Percentiles rank a stretch among this genome's conserved stretches.
Evolutionary conservation across 257 asterid genomes (phyloP).

Genomic region (Nicotiana noctiflora): DNA sequence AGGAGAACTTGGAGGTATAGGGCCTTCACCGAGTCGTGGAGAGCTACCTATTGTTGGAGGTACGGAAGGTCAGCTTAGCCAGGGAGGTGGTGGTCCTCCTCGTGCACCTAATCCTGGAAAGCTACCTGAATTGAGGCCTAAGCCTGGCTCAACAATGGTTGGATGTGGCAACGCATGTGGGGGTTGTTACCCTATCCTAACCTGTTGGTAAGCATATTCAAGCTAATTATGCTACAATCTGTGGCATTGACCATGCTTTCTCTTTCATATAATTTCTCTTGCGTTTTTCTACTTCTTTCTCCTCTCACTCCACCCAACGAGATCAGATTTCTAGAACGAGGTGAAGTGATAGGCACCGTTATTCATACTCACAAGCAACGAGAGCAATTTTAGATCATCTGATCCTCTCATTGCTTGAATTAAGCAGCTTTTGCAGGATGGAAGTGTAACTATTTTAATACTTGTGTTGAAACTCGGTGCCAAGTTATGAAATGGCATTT

Average conservation of each 20-base stretch:
- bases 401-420: too few relatives aligned
- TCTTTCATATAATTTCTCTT: too few relatives aligned
- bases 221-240: not conserved
- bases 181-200: not conserved
- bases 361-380: not conserved
- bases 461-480: not conserved
- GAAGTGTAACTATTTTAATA: not conserved
- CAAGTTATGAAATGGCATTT: not conserved
- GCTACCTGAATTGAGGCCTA: not conserved
- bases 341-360: not conserved
- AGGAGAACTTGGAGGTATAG: not conserved
- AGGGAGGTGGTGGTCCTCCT: not conserved
- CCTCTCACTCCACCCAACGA: too few relatives aligned
- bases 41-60: not conserved
- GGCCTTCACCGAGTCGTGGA: not conserved
- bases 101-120: not conserved
- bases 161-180: not conserved
- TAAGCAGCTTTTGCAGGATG: too few relatives aligned
- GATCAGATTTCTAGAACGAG: too few relatives aligned
- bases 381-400: too few relatives aligned
- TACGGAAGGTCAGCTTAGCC: not conserved
- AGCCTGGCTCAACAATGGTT: not conserved
- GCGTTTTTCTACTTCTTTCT: too few relatives aligned
- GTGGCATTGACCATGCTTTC: too few relatives aligned
- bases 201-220: not conserved